Percentiles rank a stretch among this genome's conserved stretches.
These are phyloP conservation scores for Xylaria grammica DNA, from an alignment of 495 filamentous ascomycete species.

Conservation along the genomic window DNA sequence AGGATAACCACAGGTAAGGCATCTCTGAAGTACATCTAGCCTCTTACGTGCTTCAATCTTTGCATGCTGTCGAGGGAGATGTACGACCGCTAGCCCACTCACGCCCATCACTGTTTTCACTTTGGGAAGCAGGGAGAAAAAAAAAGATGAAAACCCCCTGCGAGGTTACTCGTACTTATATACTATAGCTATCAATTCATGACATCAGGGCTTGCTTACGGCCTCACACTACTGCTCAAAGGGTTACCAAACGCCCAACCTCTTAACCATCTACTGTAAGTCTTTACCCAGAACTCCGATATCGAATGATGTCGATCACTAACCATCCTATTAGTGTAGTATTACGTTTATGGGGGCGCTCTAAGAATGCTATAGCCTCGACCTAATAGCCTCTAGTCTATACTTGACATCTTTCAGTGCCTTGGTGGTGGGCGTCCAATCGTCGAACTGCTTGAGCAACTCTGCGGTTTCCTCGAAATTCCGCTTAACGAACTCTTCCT, in stretches of 20 bases:
- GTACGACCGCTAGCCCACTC: no score
- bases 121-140: no score
- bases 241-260: constrained; percentile 7
- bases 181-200: background rate
- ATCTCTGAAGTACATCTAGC: no score
- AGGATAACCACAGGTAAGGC: no score
- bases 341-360: background rate
- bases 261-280: constrained; percentile 8
- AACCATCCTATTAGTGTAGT: background rate
- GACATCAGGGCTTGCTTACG: background rate
- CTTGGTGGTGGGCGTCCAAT: constrained; percentile 90
- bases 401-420: constrained; percentile 96
- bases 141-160: background rate
- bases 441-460: constrained; percentile 85
- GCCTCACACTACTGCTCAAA: background rate
- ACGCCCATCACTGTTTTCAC: no score
- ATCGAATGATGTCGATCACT: constrained; percentile 1
- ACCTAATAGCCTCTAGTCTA: constrained; percentile 87
- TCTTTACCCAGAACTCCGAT: constrained; percentile 25
- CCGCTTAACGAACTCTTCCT: constrained; percentile 89
- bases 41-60: no score
- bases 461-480: constrained; percentile 79
- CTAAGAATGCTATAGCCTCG: constrained; percentile 63
- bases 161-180: no score
- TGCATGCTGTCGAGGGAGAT: no score